Base-by-base conservation (phyloP, 176 grass and related monocot genomes). In the Eragrostis curvula region DNA sequence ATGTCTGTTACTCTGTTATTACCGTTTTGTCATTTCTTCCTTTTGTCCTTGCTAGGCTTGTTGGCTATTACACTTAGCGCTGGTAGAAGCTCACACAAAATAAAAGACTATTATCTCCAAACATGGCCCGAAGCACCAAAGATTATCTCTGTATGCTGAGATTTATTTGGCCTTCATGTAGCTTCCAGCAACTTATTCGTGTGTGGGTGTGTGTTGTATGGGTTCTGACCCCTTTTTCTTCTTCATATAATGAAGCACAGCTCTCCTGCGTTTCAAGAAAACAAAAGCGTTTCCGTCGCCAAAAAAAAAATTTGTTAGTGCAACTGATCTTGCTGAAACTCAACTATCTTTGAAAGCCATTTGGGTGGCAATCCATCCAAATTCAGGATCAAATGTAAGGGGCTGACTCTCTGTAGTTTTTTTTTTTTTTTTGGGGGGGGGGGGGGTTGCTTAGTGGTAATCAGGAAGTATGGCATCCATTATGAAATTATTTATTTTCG, bases 321-420 rank as follows among this genome's bases (percentile, higher is more conserved):
- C 91, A 74, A 90, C 85, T 88, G 94, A 97, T 90, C 70, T 92
- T 72, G 44, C 85, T 79, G 92, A 97, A 83, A 97, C 89, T 65
- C 75, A 97, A 64, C 13, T 46, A 77, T 85, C 87, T 67, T 78
- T 94, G 79, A 94, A 88, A 82, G 80, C 87, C 76, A 92, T 97
- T 25, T 97, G 94, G 94, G 87, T 92, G 71, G 91, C 94, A 16
- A 92, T 97, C 77, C 92, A 97, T 90, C 91, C 91, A 49, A 97
- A 94, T 80, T 92, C 91, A 64, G 91, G 87, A 57, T 91, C 94
- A 59, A 97, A 90, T 62, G 89, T 95, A 87, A 68, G 81, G 59
- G 30, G 53, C 20, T 25, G 29, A 56, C 51, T 50, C 12, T 57
- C 29, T 9, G 17, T n/a, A 53, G 24, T 17, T 16, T 65, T 2